Percentiles rank a stretch among this genome's conserved stretches.
Evolutionary conservation across 305 asterid species (phyloP).

Genomic region (Solanum hybrid): DNA sequence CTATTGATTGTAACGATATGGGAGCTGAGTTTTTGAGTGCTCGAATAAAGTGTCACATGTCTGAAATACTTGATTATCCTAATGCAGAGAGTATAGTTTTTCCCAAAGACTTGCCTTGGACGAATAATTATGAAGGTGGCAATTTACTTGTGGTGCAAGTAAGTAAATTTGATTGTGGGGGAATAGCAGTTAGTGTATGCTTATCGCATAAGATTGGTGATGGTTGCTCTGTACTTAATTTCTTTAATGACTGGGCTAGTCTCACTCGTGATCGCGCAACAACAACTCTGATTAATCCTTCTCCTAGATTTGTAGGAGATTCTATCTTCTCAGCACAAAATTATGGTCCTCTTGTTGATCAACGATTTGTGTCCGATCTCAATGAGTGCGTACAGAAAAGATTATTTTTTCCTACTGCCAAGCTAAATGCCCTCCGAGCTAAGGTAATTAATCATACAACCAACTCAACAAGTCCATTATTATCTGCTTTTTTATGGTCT

Average conservation of each 20-base stretch:
- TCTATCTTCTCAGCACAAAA: background rate
- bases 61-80: background rate
- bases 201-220: too few species aligned
- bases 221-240: too few species aligned
- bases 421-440: background rate
- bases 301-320: background rate
- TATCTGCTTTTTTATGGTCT: too few species aligned
- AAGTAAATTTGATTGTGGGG: background rate
- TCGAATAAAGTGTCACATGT: background rate
- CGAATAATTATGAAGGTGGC: background rate
- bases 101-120: background rate
- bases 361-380: background rate
- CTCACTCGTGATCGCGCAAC: background rate
- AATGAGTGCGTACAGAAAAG: background rate
- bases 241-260: too few species aligned
- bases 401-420: background rate
- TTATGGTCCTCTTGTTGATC: background rate
- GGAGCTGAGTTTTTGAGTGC: background rate
- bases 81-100: background rate
- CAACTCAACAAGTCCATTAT: background rate
- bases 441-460: background rate
- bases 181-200: too few species aligned
- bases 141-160: background rate
- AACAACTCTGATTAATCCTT: background rate
- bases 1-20: background rate